These are phyloP conservation scores for Lepiota brunneoincarnata DNA, from an alignment of 768 basidiomycete species.

Conservation along the genomic window DNA sequence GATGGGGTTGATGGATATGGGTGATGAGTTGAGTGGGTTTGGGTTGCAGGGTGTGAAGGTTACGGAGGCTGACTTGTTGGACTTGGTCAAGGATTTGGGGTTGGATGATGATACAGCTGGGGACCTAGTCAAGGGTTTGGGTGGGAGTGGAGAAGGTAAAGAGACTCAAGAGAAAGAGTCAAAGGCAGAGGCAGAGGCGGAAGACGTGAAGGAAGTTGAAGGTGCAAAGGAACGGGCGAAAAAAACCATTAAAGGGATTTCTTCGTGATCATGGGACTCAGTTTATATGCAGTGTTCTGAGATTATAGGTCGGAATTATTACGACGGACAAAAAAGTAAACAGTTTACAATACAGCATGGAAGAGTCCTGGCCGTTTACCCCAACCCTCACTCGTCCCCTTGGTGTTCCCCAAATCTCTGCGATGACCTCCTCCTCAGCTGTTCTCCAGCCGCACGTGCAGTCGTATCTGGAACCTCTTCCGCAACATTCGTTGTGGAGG, in stretches of 20 bases:
- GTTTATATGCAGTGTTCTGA: not conserved
- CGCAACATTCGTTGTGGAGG: not conserved
- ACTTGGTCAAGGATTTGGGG: conserved; percentile 73
- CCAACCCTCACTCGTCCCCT: not conserved
- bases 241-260: conserved; percentile 12
- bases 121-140: conserved; percentile 67
- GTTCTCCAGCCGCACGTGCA: not conserved
- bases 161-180: conserved; percentile 17
- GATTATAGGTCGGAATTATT: too few relatives aligned
- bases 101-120: conserved; percentile 75
- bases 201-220: conserved; percentile 1
- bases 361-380: conserved; percentile 46
- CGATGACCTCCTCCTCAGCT: conserved; percentile 4
- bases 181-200: conserved; percentile 7
- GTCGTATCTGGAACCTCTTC: not conserved
- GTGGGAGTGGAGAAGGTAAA: conserved; percentile 18
- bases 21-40: conserved; percentile 65
- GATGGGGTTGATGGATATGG: conserved; percentile 57
- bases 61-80: conserved; percentile 69
- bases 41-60: conserved; percentile 77
- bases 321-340: not conserved
- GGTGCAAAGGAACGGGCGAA: not conserved
- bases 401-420: not conserved
- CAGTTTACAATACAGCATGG: conserved; percentile 65
- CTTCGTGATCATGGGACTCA: not conserved